phyloP scores from a whole-genome alignment of 805 yeast species.

The Lachancea fermentati region DNA sequence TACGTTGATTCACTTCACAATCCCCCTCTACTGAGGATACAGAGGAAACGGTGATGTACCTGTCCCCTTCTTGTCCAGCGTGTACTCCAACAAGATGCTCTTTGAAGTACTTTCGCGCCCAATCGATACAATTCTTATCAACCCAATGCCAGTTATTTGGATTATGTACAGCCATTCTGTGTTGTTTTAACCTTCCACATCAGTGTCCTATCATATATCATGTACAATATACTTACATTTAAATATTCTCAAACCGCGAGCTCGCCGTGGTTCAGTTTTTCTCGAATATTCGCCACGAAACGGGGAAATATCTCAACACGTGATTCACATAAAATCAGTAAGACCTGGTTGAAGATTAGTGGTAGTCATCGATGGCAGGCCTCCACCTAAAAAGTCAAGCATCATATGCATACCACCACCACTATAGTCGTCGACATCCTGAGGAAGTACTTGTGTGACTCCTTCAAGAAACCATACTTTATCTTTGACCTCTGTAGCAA shows the following conservation, averaged over 20 bases:
- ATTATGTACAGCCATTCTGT: conserved; percentile 82
- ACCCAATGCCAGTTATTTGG: conserved; percentile 99
- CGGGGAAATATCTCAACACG: neutral
- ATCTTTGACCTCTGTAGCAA: conserved; percentile 82
- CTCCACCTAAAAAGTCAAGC: conserved; percentile 80
- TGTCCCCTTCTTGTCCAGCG: conserved; percentile 24
- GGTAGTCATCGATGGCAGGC: conserved; percentile 43
- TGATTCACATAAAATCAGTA: conserved; percentile 6
- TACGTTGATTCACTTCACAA: conserved; percentile 93
- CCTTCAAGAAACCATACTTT: conserved; percentile 94
- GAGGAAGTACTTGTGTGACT: conserved; percentile 80
- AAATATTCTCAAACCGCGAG: neutral
- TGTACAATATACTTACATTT: neutral
- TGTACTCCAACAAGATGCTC: conserved; percentile 50
- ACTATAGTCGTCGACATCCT: conserved; percentile 83
- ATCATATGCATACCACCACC: conserved; percentile 92
- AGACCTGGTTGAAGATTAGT: conserved; percentile 28
- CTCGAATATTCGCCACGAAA: conserved; percentile 8
- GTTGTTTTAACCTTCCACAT: neutral
- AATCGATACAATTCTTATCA: conserved; percentile 89
- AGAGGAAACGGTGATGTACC: conserved; percentile 32
- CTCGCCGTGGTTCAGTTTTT: neutral
- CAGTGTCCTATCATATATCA: neutral
- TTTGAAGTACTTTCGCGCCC: conserved; percentile 78
- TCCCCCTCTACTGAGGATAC: conserved; percentile 74